These are phyloP conservation scores for Candida insectorum DNA, from an alignment of 805 yeast species.

Conservation along the genomic window DNA sequence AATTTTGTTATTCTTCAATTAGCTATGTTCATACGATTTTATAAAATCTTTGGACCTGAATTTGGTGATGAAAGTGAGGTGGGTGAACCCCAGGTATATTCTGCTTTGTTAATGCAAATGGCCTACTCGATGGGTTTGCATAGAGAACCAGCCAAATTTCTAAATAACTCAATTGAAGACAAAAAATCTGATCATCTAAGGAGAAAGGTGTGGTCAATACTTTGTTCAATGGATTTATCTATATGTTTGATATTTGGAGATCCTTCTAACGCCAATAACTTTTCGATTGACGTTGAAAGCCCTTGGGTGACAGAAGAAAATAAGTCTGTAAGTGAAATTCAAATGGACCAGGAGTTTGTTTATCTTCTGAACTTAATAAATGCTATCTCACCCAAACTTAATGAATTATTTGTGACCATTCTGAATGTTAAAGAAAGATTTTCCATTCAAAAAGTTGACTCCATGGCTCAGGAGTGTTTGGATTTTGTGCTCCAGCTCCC, in stretches of 20 bases:
- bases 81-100: conserved; percentile 53
- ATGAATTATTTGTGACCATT: conserved; percentile 12
- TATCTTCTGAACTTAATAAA: conserved; percentile 1
- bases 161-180: conserved; percentile 13
- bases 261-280: conserved; percentile 9
- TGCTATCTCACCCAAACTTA: conserved; percentile 9
- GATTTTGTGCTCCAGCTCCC: conserved; percentile 9
- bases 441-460: conserved; percentile 12
- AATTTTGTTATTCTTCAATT: conserved; percentile 54
- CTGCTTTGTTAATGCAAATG: conserved; percentile 61
- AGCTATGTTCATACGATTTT: conserved; percentile 48
- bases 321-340: conserved; percentile 12
- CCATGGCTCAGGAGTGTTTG: conserved; percentile 4
- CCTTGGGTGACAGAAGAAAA: conserved; percentile 16
- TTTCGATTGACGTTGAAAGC: conserved; percentile 11
- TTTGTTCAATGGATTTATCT: conserved; percentile 13
- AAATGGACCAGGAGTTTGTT: conserved; percentile 13
- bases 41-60: conserved; percentile 47
- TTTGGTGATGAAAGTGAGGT: conserved; percentile 59
- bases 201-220: conserved; percentile 22
- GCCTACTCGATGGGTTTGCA: conserved; percentile 65
- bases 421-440: conserved; percentile 13
- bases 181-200: conserved; percentile 17
- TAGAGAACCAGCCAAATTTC: conserved; percentile 50
- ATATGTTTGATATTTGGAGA: conserved; percentile 16